These are phyloP conservation scores for Aspergillus sp. DNA, from an alignment of 2,329 filamentous ascomycete genomes.

Conservation along the genomic window DNA sequence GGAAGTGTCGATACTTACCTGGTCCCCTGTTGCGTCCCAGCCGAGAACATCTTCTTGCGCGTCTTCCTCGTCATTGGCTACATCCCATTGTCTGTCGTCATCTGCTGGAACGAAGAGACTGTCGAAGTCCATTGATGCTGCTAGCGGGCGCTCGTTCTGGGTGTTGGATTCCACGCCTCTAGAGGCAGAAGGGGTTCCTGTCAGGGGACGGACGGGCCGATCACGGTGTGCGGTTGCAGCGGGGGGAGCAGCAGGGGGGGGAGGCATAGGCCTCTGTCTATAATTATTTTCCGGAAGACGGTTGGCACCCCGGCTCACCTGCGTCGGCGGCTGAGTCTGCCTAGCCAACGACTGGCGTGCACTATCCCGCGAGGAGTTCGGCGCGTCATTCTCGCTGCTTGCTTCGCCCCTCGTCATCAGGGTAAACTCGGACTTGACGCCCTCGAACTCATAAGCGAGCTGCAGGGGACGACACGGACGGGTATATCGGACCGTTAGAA, in stretches of 20 bases:
- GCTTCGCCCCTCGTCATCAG: slow-evolving; percentile 57
- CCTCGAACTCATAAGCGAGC: slow-evolving; percentile 50
- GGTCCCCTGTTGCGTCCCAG: slow-evolving; percentile 51
- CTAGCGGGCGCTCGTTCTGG: slow-evolving; percentile 21
- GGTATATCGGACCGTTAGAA: slow-evolving; percentile 51
- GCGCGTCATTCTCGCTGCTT: slow-evolving; percentile 27
- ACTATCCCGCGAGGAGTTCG: slow-evolving; percentile 33
- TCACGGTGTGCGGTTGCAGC: slow-evolving; percentile 10
- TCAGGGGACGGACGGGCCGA: slow-evolving; percentile 25
- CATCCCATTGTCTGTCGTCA: slow-evolving; percentile 54
- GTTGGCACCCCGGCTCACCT: slow-evolving; percentile 10
- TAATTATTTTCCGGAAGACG: slow-evolving; percentile 5
- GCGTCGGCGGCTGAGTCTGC: slow-evolving; percentile 27
- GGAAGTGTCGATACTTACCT: slow-evolving; percentile 24
- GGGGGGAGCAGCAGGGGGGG: slow-evolving; percentile 6
- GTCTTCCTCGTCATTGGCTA: slow-evolving; percentile 46
- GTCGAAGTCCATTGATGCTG: slow-evolving; percentile 42
- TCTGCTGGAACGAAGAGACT: slow-evolving; percentile 56
- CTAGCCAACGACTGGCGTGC: slow-evolving; percentile 34
- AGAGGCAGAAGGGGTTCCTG: slow-evolving; percentile 20
- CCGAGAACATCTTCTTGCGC: slow-evolving; percentile 53
- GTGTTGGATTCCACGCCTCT: slow-evolving; percentile 11
- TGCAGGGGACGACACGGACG: slow-evolving; percentile 53
- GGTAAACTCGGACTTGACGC: slow-evolving; percentile 52
- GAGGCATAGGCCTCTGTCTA: slow-evolving; percentile 17